These are phyloP conservation scores for Diplocarpon mali DNA, from an alignment of 2,329 filamentous ascomycete species.

Conservation along the genomic window DNA sequence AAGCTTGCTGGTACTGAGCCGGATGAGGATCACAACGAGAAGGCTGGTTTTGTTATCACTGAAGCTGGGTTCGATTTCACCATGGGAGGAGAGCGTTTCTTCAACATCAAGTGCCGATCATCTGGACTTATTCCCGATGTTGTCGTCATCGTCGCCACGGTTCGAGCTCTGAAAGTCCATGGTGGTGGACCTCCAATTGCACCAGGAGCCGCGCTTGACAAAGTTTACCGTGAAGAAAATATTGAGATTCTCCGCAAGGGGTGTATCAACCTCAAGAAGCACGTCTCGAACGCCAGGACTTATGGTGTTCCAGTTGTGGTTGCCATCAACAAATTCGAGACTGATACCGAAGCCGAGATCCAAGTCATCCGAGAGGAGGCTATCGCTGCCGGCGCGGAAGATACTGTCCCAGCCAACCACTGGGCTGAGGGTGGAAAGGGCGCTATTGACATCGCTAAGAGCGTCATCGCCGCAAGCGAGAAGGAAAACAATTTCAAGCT, in stretches of 20 bases:
- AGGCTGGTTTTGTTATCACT: slow-evolving; percentile 88
- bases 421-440: slow-evolving; percentile 93
- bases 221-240: slow-evolving; percentile 89
- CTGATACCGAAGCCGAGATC: slow-evolving; percentile 87
- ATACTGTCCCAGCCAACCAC: slow-evolving; percentile 89
- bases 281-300: slow-evolving; percentile 78
- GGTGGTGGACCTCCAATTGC: slow-evolving; percentile 91
- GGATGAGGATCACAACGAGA: slow-evolving; percentile 72
- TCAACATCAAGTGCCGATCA: slow-evolving; percentile 98
- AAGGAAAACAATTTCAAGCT: slow-evolving; percentile 82
- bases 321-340: slow-evolving; percentile 92
- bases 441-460: slow-evolving; percentile 78
- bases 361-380: slow-evolving; percentile 83
- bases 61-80: slow-evolving; percentile 99
- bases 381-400: slow-evolving; percentile 81
- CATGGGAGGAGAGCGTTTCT: slow-evolving; percentile 98
- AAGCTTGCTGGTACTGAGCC: slow-evolving; percentile 92
- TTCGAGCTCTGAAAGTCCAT: slow-evolving; percentile 93
- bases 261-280: slow-evolving; percentile 90
- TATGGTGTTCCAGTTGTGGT: slow-evolving; percentile 94
- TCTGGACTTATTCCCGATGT: slow-evolving; percentile 88
- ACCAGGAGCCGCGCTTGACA: slow-evolving; percentile 71
- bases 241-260: slow-evolving; percentile 81
- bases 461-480: slow-evolving; percentile 70
- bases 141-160: slow-evolving; percentile 89